A percentile compares a stretch with the other conserved stretches of the same genome.
Conservation (phyloP, 331 rosid species). For the Acacia pycnantha region DNA sequence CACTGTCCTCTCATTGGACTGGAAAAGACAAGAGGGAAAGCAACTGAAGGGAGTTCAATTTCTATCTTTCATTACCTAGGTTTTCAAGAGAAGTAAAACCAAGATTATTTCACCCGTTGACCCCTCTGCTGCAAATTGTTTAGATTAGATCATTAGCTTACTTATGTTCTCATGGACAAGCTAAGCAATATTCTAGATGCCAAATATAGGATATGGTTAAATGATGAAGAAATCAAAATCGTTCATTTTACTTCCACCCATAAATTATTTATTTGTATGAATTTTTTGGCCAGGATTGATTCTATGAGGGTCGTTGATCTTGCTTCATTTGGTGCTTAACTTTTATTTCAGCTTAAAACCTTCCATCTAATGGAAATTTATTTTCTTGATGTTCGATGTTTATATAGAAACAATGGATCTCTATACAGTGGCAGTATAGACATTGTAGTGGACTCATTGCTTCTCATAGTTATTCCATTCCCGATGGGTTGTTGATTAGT, state of each 20-base stretch:
- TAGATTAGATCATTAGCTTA: neutral
- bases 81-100: no score
- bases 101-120: no score
- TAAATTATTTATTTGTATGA: neutral
- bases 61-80: no score
- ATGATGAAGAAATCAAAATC: neutral
- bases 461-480: slow-evolving; percentile 30
- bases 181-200: neutral
- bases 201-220: neutral
- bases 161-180: neutral
- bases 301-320: neutral
- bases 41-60: no score
- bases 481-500: slow-evolving; percentile 41
- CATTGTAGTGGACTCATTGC: slow-evolving; percentile 1
- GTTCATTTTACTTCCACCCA: neutral
- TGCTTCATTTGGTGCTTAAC: neutral
- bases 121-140: no score
- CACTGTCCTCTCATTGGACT: neutral
- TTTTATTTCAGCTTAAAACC: slow-evolving; percentile 1
- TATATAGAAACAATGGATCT: neutral
- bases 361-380: neutral
- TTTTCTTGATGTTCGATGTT: slow-evolving; percentile 19
- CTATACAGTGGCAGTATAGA: neutral
- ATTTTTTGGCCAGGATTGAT: neutral
- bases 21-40: neutral